phyloP scores from a whole-genome alignment of 805 yeast genomes.

The Maudiozyma turicensis region DNA sequence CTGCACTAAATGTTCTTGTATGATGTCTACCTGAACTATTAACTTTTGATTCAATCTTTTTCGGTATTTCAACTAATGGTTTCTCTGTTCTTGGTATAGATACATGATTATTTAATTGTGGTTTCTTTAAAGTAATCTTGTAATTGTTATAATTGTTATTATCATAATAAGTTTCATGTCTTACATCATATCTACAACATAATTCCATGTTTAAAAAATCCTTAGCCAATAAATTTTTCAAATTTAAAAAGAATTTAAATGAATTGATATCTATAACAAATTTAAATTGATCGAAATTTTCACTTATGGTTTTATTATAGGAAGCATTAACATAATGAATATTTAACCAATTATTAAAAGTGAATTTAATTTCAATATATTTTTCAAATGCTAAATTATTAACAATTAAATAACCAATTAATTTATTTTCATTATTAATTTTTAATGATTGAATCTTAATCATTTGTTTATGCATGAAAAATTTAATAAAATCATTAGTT shows the following conservation, averaged over 20 bases:
- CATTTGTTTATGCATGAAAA: conserved; percentile 12
- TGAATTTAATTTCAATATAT: conserved; percentile 25
- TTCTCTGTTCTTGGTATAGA: background rate
- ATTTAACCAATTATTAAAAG: conserved; percentile 27
- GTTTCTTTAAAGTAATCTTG: conserved; percentile 10
- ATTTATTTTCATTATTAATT: conserved; percentile 9
- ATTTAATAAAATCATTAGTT: background rate
- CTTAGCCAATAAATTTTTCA: conserved; percentile 14
- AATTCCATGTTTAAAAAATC: conserved; percentile 16
- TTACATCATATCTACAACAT: conserved; percentile 28
- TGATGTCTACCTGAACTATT: background rate
- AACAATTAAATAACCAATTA: conserved; percentile 23
- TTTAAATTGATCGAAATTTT: conserved; percentile 23
- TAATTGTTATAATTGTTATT: conserved; percentile 29
- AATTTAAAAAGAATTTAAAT: conserved; percentile 19
- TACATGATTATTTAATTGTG: background rate
- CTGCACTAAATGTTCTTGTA: conserved; percentile 26
- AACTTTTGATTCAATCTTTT: background rate
- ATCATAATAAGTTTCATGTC: conserved; percentile 28
- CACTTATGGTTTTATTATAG: conserved; percentile 19
- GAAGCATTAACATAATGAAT: conserved; percentile 24
- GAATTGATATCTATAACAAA: conserved; percentile 25
- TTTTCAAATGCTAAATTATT: conserved; percentile 29
- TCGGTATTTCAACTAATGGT: background rate
- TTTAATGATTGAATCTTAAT: conserved; percentile 20